Base-by-base conservation (phyloP, 352 stramenopile species). In the Phytophthora tentaculata region DNA sequence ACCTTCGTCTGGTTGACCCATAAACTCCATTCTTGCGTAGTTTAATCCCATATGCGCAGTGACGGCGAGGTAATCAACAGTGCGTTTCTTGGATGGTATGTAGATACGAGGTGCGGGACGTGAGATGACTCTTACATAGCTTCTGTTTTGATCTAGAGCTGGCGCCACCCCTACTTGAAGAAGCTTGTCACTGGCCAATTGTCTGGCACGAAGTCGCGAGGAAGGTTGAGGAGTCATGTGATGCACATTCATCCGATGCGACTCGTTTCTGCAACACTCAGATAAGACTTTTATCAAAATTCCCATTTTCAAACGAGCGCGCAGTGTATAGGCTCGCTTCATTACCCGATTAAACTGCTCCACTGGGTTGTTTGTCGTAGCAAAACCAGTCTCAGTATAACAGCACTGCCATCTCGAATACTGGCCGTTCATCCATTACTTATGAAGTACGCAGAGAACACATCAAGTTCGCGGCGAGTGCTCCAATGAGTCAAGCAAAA, bases 321-420 rank as follows among this genome's bases (percentile, higher is more conserved):
- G 24, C n/a, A 64, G 19, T 5, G 61, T 67, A 43, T 71, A 68
- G 20, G 61, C 61, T 1, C 49, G 20, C 49, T 75, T 76, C n/a
- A 76, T 45, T 10, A 61, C 41, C 6, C 61, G 49, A 32, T 69
- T 69, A 19, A 67, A 76, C 35, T 69, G 1, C 45, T 39, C 32
- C 32, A 54, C 24, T 4, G 48, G 23, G 19, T 54, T 54, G 24
- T 24, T 54, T 2, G 48, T 54, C 14, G 61, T 66, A 14, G 61
- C 62, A 49, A 60, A 68, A 4, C 17, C 39, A 20, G 17, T 0
- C 16, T 7, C 17, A 2, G 14, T 20, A 20, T 45, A 45, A 14
- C 39, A 45, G 39, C 39, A 45, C n/a, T 45, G 39, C 39, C 39
- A 19, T 19, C 16, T 45, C 39, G 9, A 45, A n/a, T 45, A 45